Evolutionary conservation across 805 yeast species (phyloP).

Genomic region (Metschnikowia picachoensis): DNA sequence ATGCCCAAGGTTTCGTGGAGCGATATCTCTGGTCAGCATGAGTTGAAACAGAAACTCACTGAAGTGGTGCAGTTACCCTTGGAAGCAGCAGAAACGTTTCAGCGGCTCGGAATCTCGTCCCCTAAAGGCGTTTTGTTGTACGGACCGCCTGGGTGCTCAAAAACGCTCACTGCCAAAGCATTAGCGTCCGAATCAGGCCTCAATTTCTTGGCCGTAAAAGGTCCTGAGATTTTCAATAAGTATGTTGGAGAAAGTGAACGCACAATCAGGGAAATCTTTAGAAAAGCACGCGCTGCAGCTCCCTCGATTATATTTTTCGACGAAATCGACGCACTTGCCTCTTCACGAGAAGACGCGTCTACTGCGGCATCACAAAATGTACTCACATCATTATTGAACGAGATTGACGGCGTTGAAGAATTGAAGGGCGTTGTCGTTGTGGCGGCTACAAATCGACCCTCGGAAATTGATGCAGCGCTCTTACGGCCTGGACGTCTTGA

Average conservation of each 20-base stretch:
- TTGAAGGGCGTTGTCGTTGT: constrained; percentile 88
- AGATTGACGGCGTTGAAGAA: constrained; percentile 96
- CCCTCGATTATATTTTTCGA: constrained; percentile 96
- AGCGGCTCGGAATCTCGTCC: constrained; percentile 73
- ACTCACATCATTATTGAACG: constrained; percentile 84
- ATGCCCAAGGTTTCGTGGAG: constrained; percentile 92
- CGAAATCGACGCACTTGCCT: constrained; percentile 91
- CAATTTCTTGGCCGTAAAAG: constrained; percentile 91
- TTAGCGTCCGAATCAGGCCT: constrained; percentile 97
- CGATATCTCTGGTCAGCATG: constrained; percentile 94
- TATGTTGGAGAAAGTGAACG: constrained; percentile 96
- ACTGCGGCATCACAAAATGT: constrained; percentile 80
- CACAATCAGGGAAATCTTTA: constrained; percentile 89
- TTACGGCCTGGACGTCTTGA: constrained; percentile 95
- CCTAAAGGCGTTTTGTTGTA: constrained; percentile 91
- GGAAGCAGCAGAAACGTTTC: constrained; percentile 74
- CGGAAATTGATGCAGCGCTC: constrained; percentile 86
- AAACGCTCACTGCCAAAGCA: constrained; percentile 92
- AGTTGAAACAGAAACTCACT: constrained; percentile 69
- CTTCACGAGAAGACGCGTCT: constrained; percentile 61
- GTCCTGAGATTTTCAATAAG: constrained; percentile 91
- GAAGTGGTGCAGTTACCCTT: constrained; percentile 94
- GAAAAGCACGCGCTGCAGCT: constrained; percentile 85
- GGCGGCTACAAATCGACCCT: constrained; percentile 96
- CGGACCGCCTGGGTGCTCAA: constrained; percentile 99